A percentile compares a stretch with the other conserved stretches of the same genome.
Evolutionary conservation across 441 rosid genomes (phyloP).

Genomic region (Gossypium trilobum): DNA sequence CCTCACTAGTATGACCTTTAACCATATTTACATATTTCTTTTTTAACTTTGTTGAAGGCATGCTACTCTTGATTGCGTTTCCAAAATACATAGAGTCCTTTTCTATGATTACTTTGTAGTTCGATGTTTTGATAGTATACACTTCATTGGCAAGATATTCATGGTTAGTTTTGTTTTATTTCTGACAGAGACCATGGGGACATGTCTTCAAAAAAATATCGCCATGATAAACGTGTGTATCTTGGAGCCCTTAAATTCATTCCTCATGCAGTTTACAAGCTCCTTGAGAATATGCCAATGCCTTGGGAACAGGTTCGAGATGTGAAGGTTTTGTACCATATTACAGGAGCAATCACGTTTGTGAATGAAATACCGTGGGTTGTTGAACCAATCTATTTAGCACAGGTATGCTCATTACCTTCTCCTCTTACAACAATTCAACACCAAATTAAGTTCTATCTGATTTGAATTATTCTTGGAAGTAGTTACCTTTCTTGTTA

Average conservation of each 20-base stretch:
- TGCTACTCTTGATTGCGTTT: neutral
- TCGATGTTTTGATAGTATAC: neutral
- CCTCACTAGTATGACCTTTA: neutral
- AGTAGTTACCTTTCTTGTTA: neutral
- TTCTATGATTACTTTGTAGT: neutral
- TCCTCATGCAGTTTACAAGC: constrained; percentile 96
- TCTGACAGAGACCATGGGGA: constrained; percentile 87
- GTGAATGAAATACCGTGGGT: constrained; percentile 98
- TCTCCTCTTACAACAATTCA: neutral
- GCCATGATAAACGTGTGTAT: constrained; percentile 92
- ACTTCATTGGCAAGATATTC: neutral
- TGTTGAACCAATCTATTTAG: constrained; percentile 92
- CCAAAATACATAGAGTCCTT: neutral
- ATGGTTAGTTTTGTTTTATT: neutral
- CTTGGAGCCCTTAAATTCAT: constrained; percentile 94
- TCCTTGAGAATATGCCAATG: constrained; percentile 98
- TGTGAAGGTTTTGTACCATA: constrained; percentile 85
- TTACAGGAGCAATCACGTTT: constrained; percentile 92
- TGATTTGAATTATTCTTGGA: neutral
- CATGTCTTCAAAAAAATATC: constrained; percentile 91
- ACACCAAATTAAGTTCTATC: neutral
- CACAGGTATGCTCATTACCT: constrained; percentile 46
- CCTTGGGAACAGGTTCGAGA: constrained; percentile 99
- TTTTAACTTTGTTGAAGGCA: neutral
- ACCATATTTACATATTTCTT: neutral